These are phyloP conservation scores for Peronosclerospora sorghi DNA, from an alignment of 352 stramenopile genomes.

Conservation along the genomic window DNA sequence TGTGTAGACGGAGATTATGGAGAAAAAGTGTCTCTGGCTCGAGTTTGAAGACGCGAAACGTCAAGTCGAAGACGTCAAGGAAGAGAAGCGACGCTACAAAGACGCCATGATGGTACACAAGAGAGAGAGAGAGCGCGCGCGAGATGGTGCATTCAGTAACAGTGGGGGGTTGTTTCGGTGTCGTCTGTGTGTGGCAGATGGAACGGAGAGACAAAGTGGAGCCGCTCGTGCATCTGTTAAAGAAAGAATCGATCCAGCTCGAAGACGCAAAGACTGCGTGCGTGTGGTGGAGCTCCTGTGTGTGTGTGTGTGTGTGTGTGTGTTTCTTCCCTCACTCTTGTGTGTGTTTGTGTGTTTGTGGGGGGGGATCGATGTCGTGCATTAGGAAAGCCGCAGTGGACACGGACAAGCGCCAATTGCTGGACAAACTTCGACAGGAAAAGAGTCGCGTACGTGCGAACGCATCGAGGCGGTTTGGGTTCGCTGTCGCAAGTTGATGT, in stretches of 20 bases:
- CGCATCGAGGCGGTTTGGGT: too few species aligned
- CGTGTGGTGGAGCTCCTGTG: conserved; percentile 27
- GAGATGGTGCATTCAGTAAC: too few species aligned
- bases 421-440: conserved; percentile 57
- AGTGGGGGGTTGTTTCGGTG: too few species aligned
- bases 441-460: conserved; percentile 32
- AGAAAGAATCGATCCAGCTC: conserved; percentile 59
- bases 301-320: too few species aligned
- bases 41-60: conserved; percentile 69
- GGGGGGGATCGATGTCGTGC: conserved; percentile 2
- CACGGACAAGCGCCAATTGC: conserved; percentile 31
- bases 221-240: conserved; percentile 50
- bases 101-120: conserved; percentile 56
- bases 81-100: conserved; percentile 53
- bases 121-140: too few species aligned
- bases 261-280: conserved; percentile 54
- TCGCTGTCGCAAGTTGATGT: too few species aligned
- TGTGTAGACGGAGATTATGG: conserved; percentile 68
- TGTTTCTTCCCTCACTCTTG: too few species aligned
- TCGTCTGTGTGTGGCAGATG: too few species aligned
- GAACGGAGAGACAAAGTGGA: conserved; percentile 54
- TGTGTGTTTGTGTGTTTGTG: too few species aligned
- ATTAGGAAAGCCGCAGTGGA: conserved; percentile 45
- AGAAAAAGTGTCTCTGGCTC: conserved; percentile 83
- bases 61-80: conserved; percentile 55